Percentiles rank a stretch among this genome's conserved stretches.
phyloP scores from a whole-genome alignment of 2,329 filamentous ascomycete genomes.

The Kalaharituber pfeilii region DNA sequence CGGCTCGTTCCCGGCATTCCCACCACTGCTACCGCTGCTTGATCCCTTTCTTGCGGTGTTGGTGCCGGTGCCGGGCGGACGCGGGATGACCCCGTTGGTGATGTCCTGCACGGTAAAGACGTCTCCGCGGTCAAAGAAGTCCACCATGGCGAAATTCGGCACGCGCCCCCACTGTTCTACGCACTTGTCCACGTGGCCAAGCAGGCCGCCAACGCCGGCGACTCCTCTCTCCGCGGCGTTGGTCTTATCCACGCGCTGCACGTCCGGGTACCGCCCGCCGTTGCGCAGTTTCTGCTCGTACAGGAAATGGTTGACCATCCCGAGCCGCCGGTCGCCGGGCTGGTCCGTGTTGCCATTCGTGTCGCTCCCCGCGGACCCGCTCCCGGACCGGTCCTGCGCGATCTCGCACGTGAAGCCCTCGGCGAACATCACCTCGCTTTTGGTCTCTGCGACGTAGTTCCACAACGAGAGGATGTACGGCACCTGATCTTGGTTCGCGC shows the following conservation, averaged over 20 bases:
- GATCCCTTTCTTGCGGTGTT: not conserved
- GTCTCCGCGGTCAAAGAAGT: not conserved
- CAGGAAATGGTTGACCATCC: not conserved
- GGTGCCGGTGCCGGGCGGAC: not conserved
- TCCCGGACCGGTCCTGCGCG: too few species aligned
- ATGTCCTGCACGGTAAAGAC: not conserved
- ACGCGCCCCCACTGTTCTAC: not conserved
- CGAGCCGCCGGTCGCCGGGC: not conserved
- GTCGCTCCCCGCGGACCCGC: not conserved
- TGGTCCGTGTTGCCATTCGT: too few species aligned
- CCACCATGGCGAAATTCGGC: not conserved
- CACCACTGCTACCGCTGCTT: not conserved
- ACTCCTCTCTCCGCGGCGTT: not conserved
- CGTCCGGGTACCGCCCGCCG: not conserved
- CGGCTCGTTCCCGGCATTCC: not conserved
- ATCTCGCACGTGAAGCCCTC: slow-evolving; percentile 50
- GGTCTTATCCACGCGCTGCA: not conserved
- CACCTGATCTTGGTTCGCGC: slow-evolving; percentile 27
- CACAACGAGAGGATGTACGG: slow-evolving; percentile 49
- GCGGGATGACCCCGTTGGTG: not conserved
- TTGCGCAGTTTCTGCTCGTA: not conserved
- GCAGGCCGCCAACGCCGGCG: not conserved
- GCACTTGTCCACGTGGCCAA: not conserved
- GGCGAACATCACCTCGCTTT: slow-evolving; percentile 45
- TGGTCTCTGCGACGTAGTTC: slow-evolving; percentile 53